phyloP scores from a whole-genome alignment of 2,329 filamentous ascomycete genomes.

The Aspergillus sp. region DNA sequence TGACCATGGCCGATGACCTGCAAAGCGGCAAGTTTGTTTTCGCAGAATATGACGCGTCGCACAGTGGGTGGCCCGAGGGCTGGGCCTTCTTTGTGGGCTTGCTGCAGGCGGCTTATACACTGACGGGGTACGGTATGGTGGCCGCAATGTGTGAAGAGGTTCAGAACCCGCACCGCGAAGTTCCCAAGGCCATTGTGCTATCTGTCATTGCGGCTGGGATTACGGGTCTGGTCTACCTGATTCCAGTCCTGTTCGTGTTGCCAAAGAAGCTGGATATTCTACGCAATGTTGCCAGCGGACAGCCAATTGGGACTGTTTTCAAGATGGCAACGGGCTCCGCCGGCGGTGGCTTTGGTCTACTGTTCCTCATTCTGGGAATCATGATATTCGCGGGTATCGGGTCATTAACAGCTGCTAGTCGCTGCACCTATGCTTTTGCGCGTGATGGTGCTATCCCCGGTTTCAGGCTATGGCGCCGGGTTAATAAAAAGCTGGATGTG shows the following conservation, averaged over 20 bases:
- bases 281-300: conserved; percentile 66
- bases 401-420: conserved; percentile 70
- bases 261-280: conserved; percentile 62
- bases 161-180: conserved; percentile 66
- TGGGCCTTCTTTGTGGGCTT: conserved; percentile 74
- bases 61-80: conserved; percentile 65
- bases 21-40: conserved; percentile 66
- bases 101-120: conserved; percentile 58
- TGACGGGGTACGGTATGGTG: conserved; percentile 67
- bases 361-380: conserved; percentile 75
- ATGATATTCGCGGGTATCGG: conserved; percentile 75
- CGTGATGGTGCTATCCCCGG: conserved; percentile 73
- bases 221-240: conserved; percentile 66
- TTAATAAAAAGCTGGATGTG: conserved; percentile 66
- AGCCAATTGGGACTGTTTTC: conserved; percentile 75
- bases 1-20: conserved; percentile 59
- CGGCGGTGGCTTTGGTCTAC: conserved; percentile 70
- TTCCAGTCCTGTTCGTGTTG: conserved; percentile 74
- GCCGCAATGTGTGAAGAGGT: conserved; percentile 73
- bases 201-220: conserved; percentile 67
- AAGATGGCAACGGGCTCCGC: conserved; percentile 72
- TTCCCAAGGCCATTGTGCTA: conserved; percentile 69
- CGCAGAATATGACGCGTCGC: conserved; percentile 65
- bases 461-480: conserved; percentile 64
- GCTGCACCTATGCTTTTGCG: conserved; percentile 75